These are phyloP conservation scores for Malus fusca DNA, from an alignment of 306 rosid species.

Conservation along the genomic window DNA sequence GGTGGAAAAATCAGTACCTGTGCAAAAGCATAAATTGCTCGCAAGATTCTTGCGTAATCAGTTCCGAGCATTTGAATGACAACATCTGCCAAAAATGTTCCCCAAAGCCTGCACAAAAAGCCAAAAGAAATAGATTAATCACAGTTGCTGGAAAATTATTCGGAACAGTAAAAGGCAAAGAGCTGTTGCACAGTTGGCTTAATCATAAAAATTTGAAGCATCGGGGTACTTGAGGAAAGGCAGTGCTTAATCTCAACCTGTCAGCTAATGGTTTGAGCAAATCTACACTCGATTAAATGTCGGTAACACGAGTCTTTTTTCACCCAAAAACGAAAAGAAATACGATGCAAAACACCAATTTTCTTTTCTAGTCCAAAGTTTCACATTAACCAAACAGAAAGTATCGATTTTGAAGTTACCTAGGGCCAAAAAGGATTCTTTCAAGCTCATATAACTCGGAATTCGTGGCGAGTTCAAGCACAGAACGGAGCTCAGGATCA, in stretches of 20 bases:
- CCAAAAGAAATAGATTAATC: constrained; percentile 15
- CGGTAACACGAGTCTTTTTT: not conserved
- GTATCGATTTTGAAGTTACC: constrained; percentile 24
- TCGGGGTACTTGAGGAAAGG: not conserved
- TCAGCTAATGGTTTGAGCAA: too few species aligned
- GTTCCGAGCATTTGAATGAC: constrained; percentile 97
- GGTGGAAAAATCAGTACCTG: constrained; percentile 39
- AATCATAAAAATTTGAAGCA: not conserved
- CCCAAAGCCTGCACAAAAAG: constrained; percentile 70
- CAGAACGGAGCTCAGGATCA: constrained; percentile 71
- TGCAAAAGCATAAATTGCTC: constrained; percentile 87
- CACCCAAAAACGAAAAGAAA: not conserved
- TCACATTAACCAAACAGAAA: not conserved
- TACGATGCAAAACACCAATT: not conserved
- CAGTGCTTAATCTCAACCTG: too few species aligned
- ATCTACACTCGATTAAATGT: not conserved
- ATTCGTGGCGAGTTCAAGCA: constrained; percentile 80
- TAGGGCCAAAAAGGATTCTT: constrained; percentile 76
- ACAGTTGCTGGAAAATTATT: constrained; percentile 4
- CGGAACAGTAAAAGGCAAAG: not conserved
- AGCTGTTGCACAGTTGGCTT: not conserved
- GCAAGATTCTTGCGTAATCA: constrained; percentile 87
- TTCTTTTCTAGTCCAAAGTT: not conserved
- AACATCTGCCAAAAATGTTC: constrained; percentile 83
- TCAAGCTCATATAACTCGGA: constrained; percentile 72